phyloP scores from a whole-genome alignment of 257 asterid species.

The Ophiorrhiza pumila region DNA sequence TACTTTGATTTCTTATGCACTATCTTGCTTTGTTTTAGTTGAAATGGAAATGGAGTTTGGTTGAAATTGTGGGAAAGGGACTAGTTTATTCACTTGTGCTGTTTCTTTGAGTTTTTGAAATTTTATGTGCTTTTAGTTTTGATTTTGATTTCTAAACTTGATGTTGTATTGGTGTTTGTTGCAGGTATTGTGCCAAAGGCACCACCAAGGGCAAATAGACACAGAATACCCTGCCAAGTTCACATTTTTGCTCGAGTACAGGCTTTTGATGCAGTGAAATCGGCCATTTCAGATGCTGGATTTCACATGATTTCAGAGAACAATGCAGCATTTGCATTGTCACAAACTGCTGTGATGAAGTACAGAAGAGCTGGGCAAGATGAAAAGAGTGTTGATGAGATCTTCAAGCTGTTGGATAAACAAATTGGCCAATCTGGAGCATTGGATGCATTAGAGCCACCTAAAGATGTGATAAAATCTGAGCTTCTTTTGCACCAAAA shows the following conservation, averaged over 20 bases:
- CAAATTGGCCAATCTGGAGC: conserved; percentile 40
- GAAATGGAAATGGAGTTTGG: neutral
- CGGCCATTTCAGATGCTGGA: conserved; percentile 43
- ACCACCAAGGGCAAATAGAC: conserved; percentile 31
- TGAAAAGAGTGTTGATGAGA: conserved; percentile 66
- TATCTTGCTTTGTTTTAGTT: neutral
- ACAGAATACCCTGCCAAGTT: conserved; percentile 63
- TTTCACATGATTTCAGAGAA: conserved; percentile 47
- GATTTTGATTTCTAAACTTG: neutral
- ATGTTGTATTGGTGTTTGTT: conserved; percentile 16
- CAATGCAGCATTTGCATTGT: conserved; percentile 42
- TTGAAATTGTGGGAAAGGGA: neutral
- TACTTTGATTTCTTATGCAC: no score
- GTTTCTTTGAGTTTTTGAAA: neutral
- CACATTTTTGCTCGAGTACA: conserved; percentile 62
- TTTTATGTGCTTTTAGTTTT: neutral
- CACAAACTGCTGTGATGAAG: conserved; percentile 53
- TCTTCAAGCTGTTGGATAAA: conserved; percentile 59
- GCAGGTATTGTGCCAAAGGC: conserved; percentile 74
- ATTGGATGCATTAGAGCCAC: conserved; percentile 64
- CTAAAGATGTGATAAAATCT: conserved; percentile 47
- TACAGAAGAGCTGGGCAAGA: conserved; percentile 31
- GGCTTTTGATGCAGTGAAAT: conserved; percentile 47
- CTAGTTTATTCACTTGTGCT: neutral
- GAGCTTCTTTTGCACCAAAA: conserved; percentile 71